Conservation (phyloP, 208 protist species). For the Blastocrithidia nonstop region DNA sequence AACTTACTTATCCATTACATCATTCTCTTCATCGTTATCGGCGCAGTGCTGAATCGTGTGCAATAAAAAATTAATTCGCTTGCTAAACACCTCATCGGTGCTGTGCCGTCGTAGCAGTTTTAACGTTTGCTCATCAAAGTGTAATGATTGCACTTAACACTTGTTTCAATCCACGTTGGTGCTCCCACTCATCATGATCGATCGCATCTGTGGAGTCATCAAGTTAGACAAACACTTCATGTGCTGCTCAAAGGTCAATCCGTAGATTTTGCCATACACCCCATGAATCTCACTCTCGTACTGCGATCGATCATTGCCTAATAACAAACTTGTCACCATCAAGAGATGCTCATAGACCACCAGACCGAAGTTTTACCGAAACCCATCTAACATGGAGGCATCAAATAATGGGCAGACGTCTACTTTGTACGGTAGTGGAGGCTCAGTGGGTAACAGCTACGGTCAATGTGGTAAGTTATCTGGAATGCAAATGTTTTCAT, state of each 20-base stretch:
- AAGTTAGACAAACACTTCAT: slow-evolving; percentile 19
- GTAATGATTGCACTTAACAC: slow-evolving; percentile 6
- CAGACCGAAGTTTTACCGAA: slow-evolving; percentile 11
- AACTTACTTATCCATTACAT: neutral
- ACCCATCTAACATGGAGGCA: slow-evolving; percentile 11
- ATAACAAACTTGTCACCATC: slow-evolving; percentile 17
- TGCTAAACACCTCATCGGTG: slow-evolving; percentile 18
- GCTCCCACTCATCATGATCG: neutral
- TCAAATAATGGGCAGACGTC: slow-evolving; percentile 22
- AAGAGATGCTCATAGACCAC: slow-evolving; percentile 49
- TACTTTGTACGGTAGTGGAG: slow-evolving; percentile 2
- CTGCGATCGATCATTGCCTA: slow-evolving; percentile 1
- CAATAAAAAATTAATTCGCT: slow-evolving; percentile 14
- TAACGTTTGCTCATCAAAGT: slow-evolving; percentile 10
- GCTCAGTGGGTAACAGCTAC: neutral
- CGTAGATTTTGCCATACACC: slow-evolving; percentile 21
- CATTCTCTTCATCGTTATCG: slow-evolving; percentile 4
- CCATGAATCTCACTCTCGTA: slow-evolving; percentile 16
- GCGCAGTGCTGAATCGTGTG: slow-evolving; percentile 10
- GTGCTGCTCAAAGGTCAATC: slow-evolving; percentile 32
- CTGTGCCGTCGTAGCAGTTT: slow-evolving; percentile 12
- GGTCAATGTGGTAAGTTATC: neutral
- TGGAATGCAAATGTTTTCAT: slow-evolving; percentile 4
- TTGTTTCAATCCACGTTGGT: slow-evolving; percentile 1
- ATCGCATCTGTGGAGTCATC: slow-evolving; percentile 9